Percentiles rank a stretch among this genome's conserved stretches.
Conservation (phyloP, 2,329 filamentous ascomycete genomes). For the Mollisiaceae sp. region DNA sequence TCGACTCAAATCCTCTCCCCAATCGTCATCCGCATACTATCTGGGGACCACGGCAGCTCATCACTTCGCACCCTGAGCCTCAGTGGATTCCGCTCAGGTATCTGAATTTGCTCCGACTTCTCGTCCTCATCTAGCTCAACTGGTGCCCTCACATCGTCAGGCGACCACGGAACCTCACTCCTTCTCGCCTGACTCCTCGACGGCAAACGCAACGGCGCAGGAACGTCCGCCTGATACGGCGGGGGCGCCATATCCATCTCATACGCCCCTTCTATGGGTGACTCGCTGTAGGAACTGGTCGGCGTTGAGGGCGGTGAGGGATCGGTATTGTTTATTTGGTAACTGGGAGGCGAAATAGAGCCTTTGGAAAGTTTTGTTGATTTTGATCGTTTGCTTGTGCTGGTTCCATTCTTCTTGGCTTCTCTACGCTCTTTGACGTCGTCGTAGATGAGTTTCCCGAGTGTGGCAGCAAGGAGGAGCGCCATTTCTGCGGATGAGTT, state of each 20-base stretch:
- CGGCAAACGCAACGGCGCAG: background rate
- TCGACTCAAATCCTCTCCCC: background rate
- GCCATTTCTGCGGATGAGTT: background rate
- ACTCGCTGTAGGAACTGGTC: background rate
- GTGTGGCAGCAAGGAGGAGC: background rate
- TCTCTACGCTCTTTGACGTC: background rate
- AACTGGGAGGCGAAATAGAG: background rate
- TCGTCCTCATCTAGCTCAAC: too few species aligned
- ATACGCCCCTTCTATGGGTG: background rate
- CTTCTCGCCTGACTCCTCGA: background rate
- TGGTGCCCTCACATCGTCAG: background rate
- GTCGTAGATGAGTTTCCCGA: slow-evolving; percentile 5
- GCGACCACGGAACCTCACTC: background rate
- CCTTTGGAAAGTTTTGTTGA: background rate
- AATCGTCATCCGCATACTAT: background rate
- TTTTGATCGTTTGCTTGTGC: background rate
- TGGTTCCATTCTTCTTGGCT: background rate
- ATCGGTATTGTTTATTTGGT: background rate
- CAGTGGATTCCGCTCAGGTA: background rate
- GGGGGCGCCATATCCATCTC: background rate
- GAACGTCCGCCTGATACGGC: background rate
- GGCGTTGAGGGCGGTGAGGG: background rate
- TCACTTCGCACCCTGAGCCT: background rate
- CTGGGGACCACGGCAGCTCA: background rate
- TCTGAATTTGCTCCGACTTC: background rate